Evolutionary conservation across 2,329 filamentous ascomycete species (phyloP), one percentile per base, ranked within the genome.

Genomic region (Exophiala mesophila): DNA sequence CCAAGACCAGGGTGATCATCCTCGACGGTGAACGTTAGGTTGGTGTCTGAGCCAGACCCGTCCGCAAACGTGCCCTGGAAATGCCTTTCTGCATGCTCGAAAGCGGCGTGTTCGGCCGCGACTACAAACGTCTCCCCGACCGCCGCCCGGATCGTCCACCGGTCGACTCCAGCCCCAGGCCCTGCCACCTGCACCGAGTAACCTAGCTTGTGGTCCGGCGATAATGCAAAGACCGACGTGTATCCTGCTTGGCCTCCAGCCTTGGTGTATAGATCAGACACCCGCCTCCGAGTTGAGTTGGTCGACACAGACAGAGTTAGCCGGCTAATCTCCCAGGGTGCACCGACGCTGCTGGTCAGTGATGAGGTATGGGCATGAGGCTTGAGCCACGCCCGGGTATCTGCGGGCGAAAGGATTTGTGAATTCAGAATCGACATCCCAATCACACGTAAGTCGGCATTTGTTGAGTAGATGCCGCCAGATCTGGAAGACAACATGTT

Each of bases 171-270:
- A 16, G 18, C 18, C 4, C 38, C 31, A 1, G 33, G 31, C 5
- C 64, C 66, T 12, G 65, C 68, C 2, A 62, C 50, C 1, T 71
- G 55, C 13, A 69, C 53, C 1, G 57, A 60, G 44, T 71, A 66
- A 0, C 70, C 69, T 9, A 68, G 55, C 35, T 66, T 60, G 35
- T 63, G 71, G 43, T 72, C 70, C 0, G 69, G 70, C 2, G 71
- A 48, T 3, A 73, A 53, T 2, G 59, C 60, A 1, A 72, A 40
- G 8, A 63, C 57, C 2, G 61, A 57, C 9, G 59, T 60, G 44
- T 69, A 71, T 23, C 52, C 46, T 17, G 63, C 59, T 6, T 69
- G 55, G 41, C 67, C 59, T 3, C 68, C 65, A 2, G 58, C 52
- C 52, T 73, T 70, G 15, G 61, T 63, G 39, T 66, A 68, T 2